Evolutionary conservation across 768 basidiomycete species (phyloP).

Genomic region (Gloeophyllum trabeum): DNA sequence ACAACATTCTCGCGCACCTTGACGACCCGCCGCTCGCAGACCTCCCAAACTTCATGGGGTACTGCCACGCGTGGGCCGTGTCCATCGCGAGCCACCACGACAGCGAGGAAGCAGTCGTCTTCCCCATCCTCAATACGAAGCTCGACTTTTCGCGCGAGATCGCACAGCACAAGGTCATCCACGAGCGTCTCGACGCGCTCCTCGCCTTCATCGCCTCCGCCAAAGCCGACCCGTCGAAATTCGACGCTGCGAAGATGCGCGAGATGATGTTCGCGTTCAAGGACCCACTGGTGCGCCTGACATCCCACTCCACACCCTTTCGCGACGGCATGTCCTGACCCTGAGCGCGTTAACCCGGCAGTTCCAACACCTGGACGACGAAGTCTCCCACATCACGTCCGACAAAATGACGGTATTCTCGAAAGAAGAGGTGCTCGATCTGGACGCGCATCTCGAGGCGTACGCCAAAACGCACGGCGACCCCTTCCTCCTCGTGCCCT

Average conservation of each 20-base stretch:
- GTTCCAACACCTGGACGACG: constrained; percentile 26
- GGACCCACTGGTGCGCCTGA: constrained; percentile 19
- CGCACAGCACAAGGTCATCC: constrained; percentile 24
- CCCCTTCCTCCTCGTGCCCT: constrained; percentile 22
- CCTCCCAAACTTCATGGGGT: constrained; percentile 27
- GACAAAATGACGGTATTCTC: constrained; percentile 21
- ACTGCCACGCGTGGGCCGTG: constrained; percentile 25
- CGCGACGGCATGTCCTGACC: background rate
- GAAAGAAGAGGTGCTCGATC: constrained; percentile 15
- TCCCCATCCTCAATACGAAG: constrained; percentile 23
- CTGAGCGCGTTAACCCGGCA: too few species aligned
- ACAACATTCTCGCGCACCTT: constrained; percentile 22
- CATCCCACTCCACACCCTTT: background rate
- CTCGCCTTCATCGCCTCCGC: constrained; percentile 14
- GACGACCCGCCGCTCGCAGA: constrained; percentile 23
- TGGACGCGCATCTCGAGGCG: constrained; percentile 16
- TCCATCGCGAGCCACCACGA: constrained; percentile 24
- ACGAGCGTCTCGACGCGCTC: constrained; percentile 16
- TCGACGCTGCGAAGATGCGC: constrained; percentile 18
- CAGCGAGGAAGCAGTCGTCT: constrained; percentile 24
- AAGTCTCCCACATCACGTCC: constrained; percentile 21
- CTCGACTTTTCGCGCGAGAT: constrained; percentile 26
- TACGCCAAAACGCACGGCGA: constrained; percentile 23
- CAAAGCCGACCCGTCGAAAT: constrained; percentile 15
- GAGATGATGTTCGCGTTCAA: constrained; percentile 16